phyloP scores from a whole-genome alignment of 2,329 filamentous ascomycete genomes.

The Aspergillus ustus region DNA sequence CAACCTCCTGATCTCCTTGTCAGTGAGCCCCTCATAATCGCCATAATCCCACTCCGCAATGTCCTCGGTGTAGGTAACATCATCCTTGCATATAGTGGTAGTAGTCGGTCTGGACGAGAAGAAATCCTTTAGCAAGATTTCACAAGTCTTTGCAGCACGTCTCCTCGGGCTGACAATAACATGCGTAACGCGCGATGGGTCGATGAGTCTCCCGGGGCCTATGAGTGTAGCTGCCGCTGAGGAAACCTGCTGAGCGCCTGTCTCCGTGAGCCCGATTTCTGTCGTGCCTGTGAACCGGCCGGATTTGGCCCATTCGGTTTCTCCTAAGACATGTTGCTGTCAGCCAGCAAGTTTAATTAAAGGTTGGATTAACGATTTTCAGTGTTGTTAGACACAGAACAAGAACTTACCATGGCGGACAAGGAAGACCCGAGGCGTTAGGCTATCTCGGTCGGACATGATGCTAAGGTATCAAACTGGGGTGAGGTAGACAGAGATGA shows the following conservation, averaged over 20 bases:
- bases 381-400: neutral
- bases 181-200: neutral
- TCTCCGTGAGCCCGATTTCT: conserved; percentile 44
- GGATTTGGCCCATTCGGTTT: conserved; percentile 17
- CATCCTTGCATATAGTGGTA: too few relatives aligned
- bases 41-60: conserved; percentile 6
- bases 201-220: neutral
- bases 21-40: neutral
- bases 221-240: neutral
- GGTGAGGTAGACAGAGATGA: too few relatives aligned
- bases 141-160: neutral
- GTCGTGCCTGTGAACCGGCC: conserved; percentile 68
- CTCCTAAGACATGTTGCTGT: too few relatives aligned
- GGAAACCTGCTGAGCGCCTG: neutral
- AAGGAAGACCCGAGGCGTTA: conserved; percentile 1
- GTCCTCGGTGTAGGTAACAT: neutral
- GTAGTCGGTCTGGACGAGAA: neutral
- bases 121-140: neutral
- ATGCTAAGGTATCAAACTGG: neutral
- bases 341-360: too few relatives aligned
- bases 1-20: conserved; percentile 15
- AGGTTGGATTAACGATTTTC: neutral
- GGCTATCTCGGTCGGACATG: neutral
- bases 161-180: neutral
- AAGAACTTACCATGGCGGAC: neutral